Evolutionary conservation across 345 rosid species (phyloP).

Genomic region (Gossypium turneri): DNA sequence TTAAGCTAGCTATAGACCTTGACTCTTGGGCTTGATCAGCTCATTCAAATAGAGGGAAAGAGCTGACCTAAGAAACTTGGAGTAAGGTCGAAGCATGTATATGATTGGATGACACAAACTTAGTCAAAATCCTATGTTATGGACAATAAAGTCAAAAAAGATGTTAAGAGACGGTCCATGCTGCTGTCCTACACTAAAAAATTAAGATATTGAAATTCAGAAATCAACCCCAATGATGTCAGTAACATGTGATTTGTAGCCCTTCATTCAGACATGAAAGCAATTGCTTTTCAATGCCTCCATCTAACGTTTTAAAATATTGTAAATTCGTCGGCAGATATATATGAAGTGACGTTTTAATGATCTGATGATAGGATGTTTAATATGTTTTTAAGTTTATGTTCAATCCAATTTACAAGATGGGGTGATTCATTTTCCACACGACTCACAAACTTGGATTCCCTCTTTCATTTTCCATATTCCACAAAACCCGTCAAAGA

Average conservation of each 20-base stretch:
- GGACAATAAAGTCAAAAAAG: conserved; percentile 17
- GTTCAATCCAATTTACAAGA: too few relatives aligned
- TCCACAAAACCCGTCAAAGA: conserved; percentile 2
- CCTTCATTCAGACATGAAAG: conserved; percentile 18
- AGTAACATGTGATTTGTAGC: conserved; percentile 18
- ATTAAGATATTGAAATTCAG: background rate
- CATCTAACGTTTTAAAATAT: background rate
- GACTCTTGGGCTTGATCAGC: background rate
- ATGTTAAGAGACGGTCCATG: background rate
- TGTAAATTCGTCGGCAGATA: conserved; percentile 17
- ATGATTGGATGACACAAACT: background rate
- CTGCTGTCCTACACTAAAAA: conserved; percentile 1
- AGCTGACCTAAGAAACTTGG: too few relatives aligned
- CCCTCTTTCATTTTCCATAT: background rate
- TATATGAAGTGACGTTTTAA: too few relatives aligned
- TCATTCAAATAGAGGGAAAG: too few relatives aligned
- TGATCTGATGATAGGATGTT: too few relatives aligned
- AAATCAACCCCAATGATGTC: conserved; percentile 16
- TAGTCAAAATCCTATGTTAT: conserved; percentile 11
- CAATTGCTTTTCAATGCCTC: conserved; percentile 14
- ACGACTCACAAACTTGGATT: too few relatives aligned
- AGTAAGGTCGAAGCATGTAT: too few relatives aligned
- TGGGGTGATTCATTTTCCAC: too few relatives aligned
- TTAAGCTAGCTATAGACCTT: background rate
- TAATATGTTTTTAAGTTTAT: too few relatives aligned